Evolutionary conservation across 805 yeast genomes (phyloP).

Genomic region (Saccharomycopsis sp.): DNA sequence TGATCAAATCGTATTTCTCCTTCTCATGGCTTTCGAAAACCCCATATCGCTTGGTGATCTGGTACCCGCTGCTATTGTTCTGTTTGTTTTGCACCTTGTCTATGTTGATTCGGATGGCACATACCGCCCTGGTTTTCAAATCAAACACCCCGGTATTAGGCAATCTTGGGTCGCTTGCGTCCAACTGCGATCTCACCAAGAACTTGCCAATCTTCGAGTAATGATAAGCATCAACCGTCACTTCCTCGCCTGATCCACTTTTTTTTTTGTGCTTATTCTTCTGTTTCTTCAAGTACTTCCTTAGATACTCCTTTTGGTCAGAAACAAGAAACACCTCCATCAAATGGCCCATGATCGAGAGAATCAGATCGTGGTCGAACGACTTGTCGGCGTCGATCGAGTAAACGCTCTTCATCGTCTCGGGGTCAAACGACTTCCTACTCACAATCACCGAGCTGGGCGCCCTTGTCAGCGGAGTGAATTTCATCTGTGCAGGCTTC

Average conservation of each 20-base stretch:
- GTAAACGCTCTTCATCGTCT: slow-evolving; percentile 27
- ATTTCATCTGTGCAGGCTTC: slow-evolving; percentile 29
- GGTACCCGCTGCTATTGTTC: slow-evolving; percentile 49
- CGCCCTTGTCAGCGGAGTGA: slow-evolving; percentile 37
- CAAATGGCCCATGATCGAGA: slow-evolving; percentile 70
- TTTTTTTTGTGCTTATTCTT: neutral
- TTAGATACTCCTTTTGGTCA: slow-evolving; percentile 41
- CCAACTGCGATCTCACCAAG: slow-evolving; percentile 83
- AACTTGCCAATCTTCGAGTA: slow-evolving; percentile 63
- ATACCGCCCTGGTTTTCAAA: slow-evolving; percentile 83
- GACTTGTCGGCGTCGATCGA: slow-evolving; percentile 69
- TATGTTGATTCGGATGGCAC: slow-evolving; percentile 74
- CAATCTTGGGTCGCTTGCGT: slow-evolving; percentile 62
- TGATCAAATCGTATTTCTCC: slow-evolving; percentile 65
- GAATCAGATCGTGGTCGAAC: slow-evolving; percentile 53
- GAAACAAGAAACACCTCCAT: slow-evolving; percentile 70
- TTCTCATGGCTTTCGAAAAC: slow-evolving; percentile 71
- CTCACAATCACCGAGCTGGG: slow-evolving; percentile 54
- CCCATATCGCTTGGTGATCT: slow-evolving; percentile 54
- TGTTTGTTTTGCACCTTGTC: slow-evolving; percentile 38
- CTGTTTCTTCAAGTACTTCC: slow-evolving; percentile 25
- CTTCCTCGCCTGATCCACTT: neutral
- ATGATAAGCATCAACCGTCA: slow-evolving; percentile 42
- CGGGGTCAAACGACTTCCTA: slow-evolving; percentile 32
- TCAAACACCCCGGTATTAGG: slow-evolving; percentile 94